Conservation (phyloP, 176 grass and related monocot species). For the Cenchrus americanus region DNA sequence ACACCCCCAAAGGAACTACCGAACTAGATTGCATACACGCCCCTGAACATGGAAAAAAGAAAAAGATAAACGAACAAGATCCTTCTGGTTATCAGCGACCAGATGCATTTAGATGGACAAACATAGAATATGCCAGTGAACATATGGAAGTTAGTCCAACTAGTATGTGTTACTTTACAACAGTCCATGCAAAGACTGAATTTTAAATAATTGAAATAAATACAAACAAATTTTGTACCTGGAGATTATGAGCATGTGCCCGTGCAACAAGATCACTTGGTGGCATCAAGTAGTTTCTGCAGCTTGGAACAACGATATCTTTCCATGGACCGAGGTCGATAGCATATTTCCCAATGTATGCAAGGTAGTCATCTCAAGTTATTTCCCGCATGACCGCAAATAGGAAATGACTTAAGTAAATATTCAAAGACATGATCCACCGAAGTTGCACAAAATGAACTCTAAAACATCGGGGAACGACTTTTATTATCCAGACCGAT, state of each 20-base stretch:
- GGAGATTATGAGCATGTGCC: conserved; percentile 94
- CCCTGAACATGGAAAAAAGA: too few species aligned
- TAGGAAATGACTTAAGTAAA: conserved; percentile 43
- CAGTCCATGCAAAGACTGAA: background rate
- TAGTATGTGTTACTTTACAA: conserved; percentile 17
- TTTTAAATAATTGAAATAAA: conserved; percentile 19
- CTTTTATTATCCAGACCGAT: background rate
- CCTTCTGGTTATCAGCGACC: background rate
- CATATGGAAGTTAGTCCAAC: background rate
- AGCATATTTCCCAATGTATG: conserved; percentile 78
- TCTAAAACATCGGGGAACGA: background rate
- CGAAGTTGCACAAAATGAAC: conserved; percentile 13
- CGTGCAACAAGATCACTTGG: conserved; percentile 86
- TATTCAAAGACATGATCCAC: conserved; percentile 14
- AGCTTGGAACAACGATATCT: conserved; percentile 80
- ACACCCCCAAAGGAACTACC: too few species aligned
- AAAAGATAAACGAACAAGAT: too few species aligned
- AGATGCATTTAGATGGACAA: background rate
- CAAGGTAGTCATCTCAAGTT: conserved; percentile 82
- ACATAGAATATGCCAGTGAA: background rate
- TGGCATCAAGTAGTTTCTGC: conserved; percentile 68
- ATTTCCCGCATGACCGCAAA: conserved; percentile 92
- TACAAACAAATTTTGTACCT: conserved; percentile 51
- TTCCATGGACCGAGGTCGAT: conserved; percentile 95
- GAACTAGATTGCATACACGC: too few species aligned